Evolutionary conservation across 1,139 yeast species (phyloP), one percentile per base, ranked within the genome.

Genomic region (Pichia terricola): DNA sequence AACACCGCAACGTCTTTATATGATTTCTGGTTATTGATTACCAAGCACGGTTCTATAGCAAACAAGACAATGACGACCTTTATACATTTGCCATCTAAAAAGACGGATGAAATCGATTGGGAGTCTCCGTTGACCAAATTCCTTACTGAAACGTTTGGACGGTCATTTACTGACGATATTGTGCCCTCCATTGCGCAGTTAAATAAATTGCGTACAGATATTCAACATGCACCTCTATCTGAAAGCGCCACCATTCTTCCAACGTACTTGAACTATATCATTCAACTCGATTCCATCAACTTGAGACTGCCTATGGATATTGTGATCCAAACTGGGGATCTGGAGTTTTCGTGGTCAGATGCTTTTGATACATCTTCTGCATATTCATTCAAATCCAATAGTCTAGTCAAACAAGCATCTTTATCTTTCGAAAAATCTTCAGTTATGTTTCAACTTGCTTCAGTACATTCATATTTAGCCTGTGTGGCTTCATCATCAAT

Each of bases 391-490:
- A n/a, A n/a, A 22, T 34, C 35, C 11, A 34, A 34, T 22, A 28
- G 35, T 6, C 66, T 70, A 37, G 75, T 81, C 8, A 66, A 77
- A 0, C 87, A 81, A 57, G 73, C 71, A 53, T 77, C 85, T 1
- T 60, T 87, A 42, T 89, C 96, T 0, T 89, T 85, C 59, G 98
- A 91, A 58, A 91, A 91, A 64, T 96, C 96, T 2, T 78, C 86
- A 31, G 66, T 83, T 2, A 67, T 91, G 45, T 91, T 81, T 68
- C 89, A 89, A 57, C 64, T 81, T 41, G 96, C 84, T 0, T 70
- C 77, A 1, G 53, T 72, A 4, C 68, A 78, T 41, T 72, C 79
- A 67, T 69, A 44, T 64, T 73, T 44, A 79, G 74, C 46, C n/a
- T 46, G 46, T 8, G 38, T 39, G 2, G 34, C 43, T 0, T 56